Evolutionary conservation across 257 asterid species (phyloP).

Genomic region (Misopates orontium): DNA sequence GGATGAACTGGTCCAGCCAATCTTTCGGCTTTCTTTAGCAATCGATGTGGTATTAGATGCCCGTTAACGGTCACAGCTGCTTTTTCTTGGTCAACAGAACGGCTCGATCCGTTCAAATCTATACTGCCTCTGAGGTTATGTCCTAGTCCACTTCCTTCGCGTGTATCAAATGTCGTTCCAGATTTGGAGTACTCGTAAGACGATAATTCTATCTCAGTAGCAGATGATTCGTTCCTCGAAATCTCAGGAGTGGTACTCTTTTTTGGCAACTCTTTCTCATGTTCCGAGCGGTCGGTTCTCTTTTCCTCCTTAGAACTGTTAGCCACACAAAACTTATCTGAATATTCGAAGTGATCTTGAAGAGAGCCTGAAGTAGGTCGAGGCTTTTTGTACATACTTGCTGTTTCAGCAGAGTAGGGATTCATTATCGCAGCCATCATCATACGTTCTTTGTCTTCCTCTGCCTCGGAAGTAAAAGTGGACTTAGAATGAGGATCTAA

Average conservation of each 20-base stretch:
- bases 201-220: constrained; percentile 79
- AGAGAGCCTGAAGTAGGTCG: constrained; percentile 61
- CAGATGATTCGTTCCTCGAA: constrained; percentile 45
- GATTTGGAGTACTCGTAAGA: constrained; percentile 63
- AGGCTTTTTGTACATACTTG: constrained; percentile 38
- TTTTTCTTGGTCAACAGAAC: constrained; percentile 40
- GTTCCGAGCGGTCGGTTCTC: constrained; percentile 51
- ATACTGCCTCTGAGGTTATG: constrained; percentile 42
- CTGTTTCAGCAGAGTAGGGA: constrained; percentile 32
- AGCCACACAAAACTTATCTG: constrained; percentile 45
- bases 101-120: constrained; percentile 39
- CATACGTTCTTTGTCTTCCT: constrained; percentile 34
- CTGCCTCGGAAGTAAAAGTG: constrained; percentile 47
- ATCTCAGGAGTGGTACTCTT: constrained; percentile 36
- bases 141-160: constrained; percentile 53
- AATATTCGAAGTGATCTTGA: constrained; percentile 62
- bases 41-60: constrained; percentile 51
- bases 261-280: constrained; percentile 34
- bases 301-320: constrained; percentile 44
- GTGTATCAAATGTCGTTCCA: constrained; percentile 74
- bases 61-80: constrained; percentile 73
- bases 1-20: constrained; percentile 78
- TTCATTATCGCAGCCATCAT: constrained; percentile 26
- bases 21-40: constrained; percentile 72
- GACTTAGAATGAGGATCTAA: constrained; percentile 45